Evolutionary conservation across 2,329 filamentous ascomycete genomes (phyloP), one percentile per base, ranked within the genome.

Genomic region (Graphilbum ipis-grandicollis): DNA sequence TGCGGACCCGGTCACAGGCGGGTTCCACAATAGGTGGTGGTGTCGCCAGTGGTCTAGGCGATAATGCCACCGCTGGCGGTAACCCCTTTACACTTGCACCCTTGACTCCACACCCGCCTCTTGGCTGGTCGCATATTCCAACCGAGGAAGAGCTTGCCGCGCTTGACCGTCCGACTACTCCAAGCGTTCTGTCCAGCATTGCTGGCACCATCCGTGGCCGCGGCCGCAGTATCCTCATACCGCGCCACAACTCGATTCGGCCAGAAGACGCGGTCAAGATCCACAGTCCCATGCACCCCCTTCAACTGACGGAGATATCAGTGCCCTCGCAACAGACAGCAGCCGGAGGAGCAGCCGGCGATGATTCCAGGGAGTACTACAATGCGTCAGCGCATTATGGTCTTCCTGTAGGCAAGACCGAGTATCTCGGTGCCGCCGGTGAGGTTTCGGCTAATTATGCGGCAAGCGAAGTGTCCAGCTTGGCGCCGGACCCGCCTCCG

Each of bases 51-150:
- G 18, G 13, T 21, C 25, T 23, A 5, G 5, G 21, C 21, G 21
- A n/a, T n/a, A n/a, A n/a, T n/a, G n/a, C n/a, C 29, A 15, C n/a
- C 15, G 17, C 9, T 17, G 9, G 19, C 23, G 14, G 14, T 23
- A n/a, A n/a, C 10, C 8, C 53, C 0, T 56, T 55, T 46, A 42
- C 54, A 31, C 53, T 56, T 34, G 49, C 58, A 17, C 55, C 57
- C 7, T 42, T 49, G 2, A 55, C 51, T 5, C 56, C 47, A 0
- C 81, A 90, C 50, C 82, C 80, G 2, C 85, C 85, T 0, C 59
- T 93, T 9, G 88, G 88, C 34, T 92, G 93, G 82, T 81, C 84
- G 1, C 74, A 72, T 26, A 82, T 93, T 51, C 84, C 85, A 0
- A 66, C 68, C 15, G 69, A 76, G 9, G 68, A 77, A 17, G 72